Evolutionary conservation across 805 yeast species (phyloP), one percentile per base, ranked within the genome.

Genomic region (Cyberlindnera misumaiensis): DNA sequence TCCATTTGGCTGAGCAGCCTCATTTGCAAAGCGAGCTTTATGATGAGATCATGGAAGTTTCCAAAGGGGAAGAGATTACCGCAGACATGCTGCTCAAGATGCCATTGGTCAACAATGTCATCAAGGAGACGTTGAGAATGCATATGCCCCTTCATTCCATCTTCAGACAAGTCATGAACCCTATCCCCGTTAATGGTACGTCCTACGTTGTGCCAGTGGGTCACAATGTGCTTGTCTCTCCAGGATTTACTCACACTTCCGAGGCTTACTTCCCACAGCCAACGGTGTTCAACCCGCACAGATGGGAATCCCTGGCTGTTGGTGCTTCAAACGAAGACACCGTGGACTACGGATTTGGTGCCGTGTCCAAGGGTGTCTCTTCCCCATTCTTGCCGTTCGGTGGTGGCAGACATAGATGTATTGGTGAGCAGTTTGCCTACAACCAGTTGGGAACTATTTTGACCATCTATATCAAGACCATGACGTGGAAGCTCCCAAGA

Each of bases 401-500:
- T 52, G 98, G 97, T 63, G 98, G 98, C 51, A 84, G 98, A 73
- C 98, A 93, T 64, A 83, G 98, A 69, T 93, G 98, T 68, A 90
- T 93, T 56, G 98, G 98, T 60, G 98, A 93, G 66, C 97, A 90
- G 61, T 93, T 93, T 67, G 98, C 98, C 18, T 86, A 80, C 62
- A 79, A 82, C 49, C 98, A 93, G 70, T 74, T 93, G 48, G 96
- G 96, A 35, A 80, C 93, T 35, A 70, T 93, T 44, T 68, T 93
- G 56, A 65, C 85, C 28, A 75, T 87, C 13, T 84, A 70, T 59
- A 72, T 90, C 26, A 83, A 80, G 62, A 78, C 82, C 44, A 65
- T 84, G 59, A 81, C 73, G 59, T 89, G 96, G 96, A 70, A 72
- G 28, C 69, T 77, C 41, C 75, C 81, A 35, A 64, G 62, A 25